Base-by-base conservation (phyloP, 495 filamentous ascomycete genomes). In the Thermochaetoides thermophila region DNA sequence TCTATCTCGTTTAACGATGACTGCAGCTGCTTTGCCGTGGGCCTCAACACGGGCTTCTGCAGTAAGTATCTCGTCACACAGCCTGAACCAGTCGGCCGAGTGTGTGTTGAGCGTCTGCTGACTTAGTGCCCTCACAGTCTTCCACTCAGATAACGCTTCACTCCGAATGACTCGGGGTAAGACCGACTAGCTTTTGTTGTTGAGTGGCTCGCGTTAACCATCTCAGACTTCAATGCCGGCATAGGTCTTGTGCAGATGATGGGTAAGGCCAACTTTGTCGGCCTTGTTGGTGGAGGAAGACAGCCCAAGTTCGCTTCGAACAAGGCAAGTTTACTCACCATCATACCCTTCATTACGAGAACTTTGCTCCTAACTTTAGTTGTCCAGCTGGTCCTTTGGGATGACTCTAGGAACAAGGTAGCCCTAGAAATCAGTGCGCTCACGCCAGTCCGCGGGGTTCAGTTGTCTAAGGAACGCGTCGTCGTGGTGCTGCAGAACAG, bases 1-100 rank as follows among this genome's bases (percentile, higher is more conserved):
- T 89, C 81, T 17, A 75, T 77, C 30, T 71, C 78, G 14, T 92
- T 97, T 62, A 96, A 94, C 50, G 67, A 77, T 47, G 81, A 93
- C 49, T 74, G 69, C 49, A 84, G 72, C 37, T 85, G 78, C 49
- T 97, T 97, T 60, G 74, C 85, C 26, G 82, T 93, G 5, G 89
- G 84, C 3, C 60, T 93, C 22, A 80, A 93, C 40, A 74, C 71
- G 11, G 89, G 89, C 2, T 89, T 92, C 50, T 78, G 79, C 53
- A 78, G 84, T 91, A 69, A 45, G 76, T 50, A 31, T n/a, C 24
- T 27, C 29, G 22, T 29, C 24, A 20, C n/a, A 37, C 12, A 33
- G 45, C 15, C 19, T 20, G 8, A 9, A 19, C n/a, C n/a, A n/a
- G n/a, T n/a, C n/a, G n/a, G n/a, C n/a, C n/a, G n/a, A n/a, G n/a